Evolutionary conservation across 139 green algal species (phyloP), one percentile per base, ranked within the genome.

Genomic region (Coelastrella sp.): DNA sequence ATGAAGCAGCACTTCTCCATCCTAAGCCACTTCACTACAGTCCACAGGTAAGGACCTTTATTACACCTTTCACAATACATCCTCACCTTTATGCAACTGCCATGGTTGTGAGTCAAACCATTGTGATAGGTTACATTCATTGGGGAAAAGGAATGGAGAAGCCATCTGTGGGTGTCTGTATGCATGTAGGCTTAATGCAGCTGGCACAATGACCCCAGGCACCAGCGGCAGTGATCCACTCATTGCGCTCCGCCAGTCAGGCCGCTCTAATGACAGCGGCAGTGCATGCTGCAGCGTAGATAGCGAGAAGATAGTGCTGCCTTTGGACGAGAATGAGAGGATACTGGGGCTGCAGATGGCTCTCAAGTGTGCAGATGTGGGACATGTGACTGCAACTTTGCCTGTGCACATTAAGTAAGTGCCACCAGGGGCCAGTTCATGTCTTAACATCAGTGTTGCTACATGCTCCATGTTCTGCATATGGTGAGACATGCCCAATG

Each of bases 361-460:
- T 2, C 76, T 95, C 30, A 95, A 95, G 78, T 93, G 91, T 72
- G 90, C 92, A 5, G 92, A 95, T 79, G 78, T 95, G 71, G 88
- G 91, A 2, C 92, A 95, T 82, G 68, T 93, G 48, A 88, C 90
- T 0, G 85, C 81, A 30, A 78, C 88, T 17, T 83, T 88, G n/a
- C 62, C 79, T 19, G 89, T 94, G 77, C 92, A 96, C 82, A 89
- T 90, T 63, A 85, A 86, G 69, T 85, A 37, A 35, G 63, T 25
- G 1, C 1, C n/a, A n/a, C n/a, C n/a, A 57, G 11, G 45, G 45
- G 45, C 45, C 15, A 13, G 30, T 9, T 64, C 53, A n/a, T 64
- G 53, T 5, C 21, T 32, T 64, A 21, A 5, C 53, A n/a, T 27
- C 11, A 32, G 48, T 57, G 17, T 2, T 64, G 53, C 53, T 27